These are phyloP conservation scores for Fusarium zealandicum DNA, from an alignment of 2,329 filamentous ascomycete species.

Conservation along the genomic window DNA sequence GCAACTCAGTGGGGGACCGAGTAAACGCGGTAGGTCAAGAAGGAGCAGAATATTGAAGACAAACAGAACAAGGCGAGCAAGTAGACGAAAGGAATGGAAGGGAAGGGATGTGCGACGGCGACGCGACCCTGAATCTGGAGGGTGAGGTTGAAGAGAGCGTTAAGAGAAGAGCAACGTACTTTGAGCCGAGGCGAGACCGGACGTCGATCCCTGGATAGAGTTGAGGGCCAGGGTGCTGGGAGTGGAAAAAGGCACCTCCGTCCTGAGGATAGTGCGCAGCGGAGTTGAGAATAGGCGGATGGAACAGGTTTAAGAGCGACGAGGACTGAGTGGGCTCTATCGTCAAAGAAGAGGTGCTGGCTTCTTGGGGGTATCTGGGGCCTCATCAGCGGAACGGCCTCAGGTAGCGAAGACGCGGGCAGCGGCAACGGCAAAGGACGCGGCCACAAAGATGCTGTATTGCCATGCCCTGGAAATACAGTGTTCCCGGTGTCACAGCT, in stretches of 20 bases:
- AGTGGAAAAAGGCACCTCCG: constrained; percentile 57
- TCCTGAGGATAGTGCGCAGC: constrained; percentile 60
- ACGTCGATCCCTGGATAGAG: constrained; percentile 60
- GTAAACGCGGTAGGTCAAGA: not conserved
- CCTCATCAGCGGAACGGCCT: constrained; percentile 39
- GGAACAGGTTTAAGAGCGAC: constrained; percentile 60
- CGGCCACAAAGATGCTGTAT: constrained; percentile 43
- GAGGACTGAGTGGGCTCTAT: constrained; percentile 62
- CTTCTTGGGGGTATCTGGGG: constrained; percentile 63
- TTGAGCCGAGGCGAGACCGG: constrained; percentile 62
- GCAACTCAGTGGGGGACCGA: not conserved
- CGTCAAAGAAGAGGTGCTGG: constrained; percentile 59
- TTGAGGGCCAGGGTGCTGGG: constrained; percentile 50
- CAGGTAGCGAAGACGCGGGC: constrained; percentile 19
- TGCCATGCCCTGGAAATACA: constrained; percentile 43
- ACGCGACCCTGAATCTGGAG: not conserved
- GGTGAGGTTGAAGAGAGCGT: constrained; percentile 7
- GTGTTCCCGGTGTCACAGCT: constrained; percentile 41
- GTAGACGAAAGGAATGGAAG: not conserved
- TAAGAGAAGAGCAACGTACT: constrained; percentile 52
- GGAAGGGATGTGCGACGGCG: constrained; percentile 6
- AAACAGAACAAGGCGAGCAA: not conserved
- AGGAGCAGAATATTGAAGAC: not conserved
- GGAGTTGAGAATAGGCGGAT: constrained; percentile 56
- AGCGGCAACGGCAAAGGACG: constrained; percentile 35